Evolutionary conservation across 176 grass and related monocot species (phyloP), one percentile per base, ranked within the genome.

Genomic region (Oryza glaberrima): DNA sequence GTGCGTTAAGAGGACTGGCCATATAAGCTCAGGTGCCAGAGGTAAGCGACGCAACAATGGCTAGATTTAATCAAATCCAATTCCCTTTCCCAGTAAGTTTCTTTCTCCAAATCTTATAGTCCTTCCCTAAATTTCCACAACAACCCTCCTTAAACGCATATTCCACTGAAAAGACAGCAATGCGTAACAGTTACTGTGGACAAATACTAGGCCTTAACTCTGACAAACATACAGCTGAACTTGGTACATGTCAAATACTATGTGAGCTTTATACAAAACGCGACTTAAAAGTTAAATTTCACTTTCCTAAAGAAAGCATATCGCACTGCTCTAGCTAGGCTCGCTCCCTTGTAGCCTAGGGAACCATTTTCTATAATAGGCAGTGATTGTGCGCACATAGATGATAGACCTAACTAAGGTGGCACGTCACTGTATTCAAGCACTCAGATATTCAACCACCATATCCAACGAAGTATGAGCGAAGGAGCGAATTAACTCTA

Each of bases 391-490:
- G 45, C 25, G 22, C 35, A 78, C 28, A 64, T 79, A 28, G 32
- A 25, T 4, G 46, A 69, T 41, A 81, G 11, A 38, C 80, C n/a
- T 75, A 80, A 48, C 45, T 17, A 63, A n/a, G 67, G 46, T 23
- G 68, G 74, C 15, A 61, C 5, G 20, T 6, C 32, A 70, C 35
- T 17, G 26, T 35, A 69, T 70, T 88, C 41, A 82, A 77, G 16
- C 51, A 77, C 61, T 64, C 30, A 82, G 72, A 4, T 32, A 77
- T 40, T 64, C 28, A 84, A 69, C 34, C 10, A 72, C 16, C 16
- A 66, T 46, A 30, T 30, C 61, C 40, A 75, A 22, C 30, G 70
- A 22, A 40, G 4, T 68, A 86, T 79, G 75, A 63, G 69, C 69
- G 32, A 9, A 56, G 38, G 2, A 80, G 15, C 20, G 36, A 79